Evolutionary conservation across 148 eudicot genomes (phyloP).

Genomic region (Cornus controversa): DNA sequence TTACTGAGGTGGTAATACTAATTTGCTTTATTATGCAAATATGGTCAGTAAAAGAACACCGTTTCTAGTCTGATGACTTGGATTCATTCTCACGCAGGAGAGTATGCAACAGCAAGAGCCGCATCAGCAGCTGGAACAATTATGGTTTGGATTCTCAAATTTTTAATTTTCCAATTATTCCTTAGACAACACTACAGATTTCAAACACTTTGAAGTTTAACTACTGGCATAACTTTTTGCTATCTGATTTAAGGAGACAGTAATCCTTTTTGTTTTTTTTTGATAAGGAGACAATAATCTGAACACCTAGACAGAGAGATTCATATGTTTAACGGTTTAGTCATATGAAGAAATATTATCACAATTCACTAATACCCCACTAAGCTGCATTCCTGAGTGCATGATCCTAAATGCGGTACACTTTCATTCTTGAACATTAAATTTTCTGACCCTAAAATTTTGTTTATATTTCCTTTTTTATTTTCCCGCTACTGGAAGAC

Average conservation of each 20-base stretch:
- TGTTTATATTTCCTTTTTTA: neutral
- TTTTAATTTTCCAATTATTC: slow-evolving; percentile 4
- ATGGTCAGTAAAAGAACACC: neutral
- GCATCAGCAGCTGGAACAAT: slow-evolving; percentile 94
- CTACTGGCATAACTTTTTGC: neutral
- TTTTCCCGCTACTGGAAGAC: neutral
- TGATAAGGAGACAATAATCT: slow-evolving; percentile 4
- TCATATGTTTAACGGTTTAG: neutral
- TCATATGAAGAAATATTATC: neutral
- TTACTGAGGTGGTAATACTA: too few species aligned
- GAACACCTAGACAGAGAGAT: neutral
- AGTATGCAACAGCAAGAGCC: slow-evolving; percentile 96
- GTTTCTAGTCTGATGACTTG: slow-evolving; percentile 1
- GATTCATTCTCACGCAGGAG: slow-evolving; percentile 56
- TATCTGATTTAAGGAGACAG: slow-evolving; percentile 1
- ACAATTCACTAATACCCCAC: neutral
- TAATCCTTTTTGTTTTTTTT: too few species aligned
- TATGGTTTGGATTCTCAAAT: slow-evolving; percentile 56
- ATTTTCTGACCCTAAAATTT: too few species aligned
- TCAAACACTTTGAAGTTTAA: neutral
- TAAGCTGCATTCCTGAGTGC: neutral
- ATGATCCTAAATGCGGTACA: neutral
- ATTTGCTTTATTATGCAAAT: neutral
- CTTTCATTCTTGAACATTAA: too few species aligned
- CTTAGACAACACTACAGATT: neutral